Evolutionary conservation across 495 filamentous ascomycete species (phyloP).

Genomic region (Astrothelium macrocarpum): DNA sequence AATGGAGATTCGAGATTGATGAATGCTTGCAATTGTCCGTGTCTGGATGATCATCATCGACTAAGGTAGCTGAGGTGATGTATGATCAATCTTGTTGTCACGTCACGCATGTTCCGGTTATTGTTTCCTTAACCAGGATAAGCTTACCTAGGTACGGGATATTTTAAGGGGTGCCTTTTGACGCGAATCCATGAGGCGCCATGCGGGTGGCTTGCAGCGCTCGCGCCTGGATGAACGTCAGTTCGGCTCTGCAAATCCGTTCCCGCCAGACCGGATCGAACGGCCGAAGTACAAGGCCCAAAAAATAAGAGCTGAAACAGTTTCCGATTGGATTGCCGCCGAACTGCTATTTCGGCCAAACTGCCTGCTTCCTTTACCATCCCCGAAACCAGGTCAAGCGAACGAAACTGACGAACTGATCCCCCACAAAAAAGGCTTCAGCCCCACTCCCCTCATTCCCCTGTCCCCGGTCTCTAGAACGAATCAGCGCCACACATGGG

Average conservation of each 20-base stretch:
- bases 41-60: too few species aligned
- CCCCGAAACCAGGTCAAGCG: background rate
- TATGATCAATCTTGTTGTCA: background rate
- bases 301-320: background rate
- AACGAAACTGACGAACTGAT: background rate
- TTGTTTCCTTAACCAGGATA: too few species aligned
- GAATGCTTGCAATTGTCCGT: too few species aligned
- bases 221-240: too few species aligned
- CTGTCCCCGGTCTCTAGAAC: too few species aligned
- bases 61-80: background rate
- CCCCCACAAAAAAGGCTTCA: too few species aligned
- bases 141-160: too few species aligned
- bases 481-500: too few species aligned
- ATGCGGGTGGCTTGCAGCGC: background rate
- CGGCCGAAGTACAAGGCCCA: background rate
- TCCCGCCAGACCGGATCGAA: background rate
- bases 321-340: background rate
- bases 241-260: background rate
- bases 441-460: too few species aligned
- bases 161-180: too few species aligned
- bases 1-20: constrained; percentile 19
- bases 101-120: background rate
- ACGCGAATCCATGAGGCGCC: background rate
- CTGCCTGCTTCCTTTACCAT: background rate
- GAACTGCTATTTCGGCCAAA: background rate